A percentile compares a stretch with the other conserved stretches of the same genome.
Evolutionary conservation across 139 green algal genomes (phyloP).

Genomic region (Diplosphaera chodatii): DNA sequence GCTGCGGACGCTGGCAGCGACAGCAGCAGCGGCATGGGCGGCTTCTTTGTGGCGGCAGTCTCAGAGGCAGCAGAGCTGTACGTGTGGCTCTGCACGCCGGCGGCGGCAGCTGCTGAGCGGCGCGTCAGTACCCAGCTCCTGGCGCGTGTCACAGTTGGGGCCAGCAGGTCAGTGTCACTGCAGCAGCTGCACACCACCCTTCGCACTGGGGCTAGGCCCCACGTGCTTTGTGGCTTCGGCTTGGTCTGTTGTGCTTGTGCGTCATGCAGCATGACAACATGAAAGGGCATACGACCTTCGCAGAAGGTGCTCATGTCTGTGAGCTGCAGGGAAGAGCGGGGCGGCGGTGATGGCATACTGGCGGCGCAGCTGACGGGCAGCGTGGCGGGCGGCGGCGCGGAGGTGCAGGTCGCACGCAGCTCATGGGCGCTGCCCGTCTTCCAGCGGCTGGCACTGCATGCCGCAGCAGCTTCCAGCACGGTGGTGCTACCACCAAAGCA

Average conservation of each 20-base stretch:
- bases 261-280: no score
- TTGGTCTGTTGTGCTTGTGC: no score
- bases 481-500: neutral
- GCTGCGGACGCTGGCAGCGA: no score
- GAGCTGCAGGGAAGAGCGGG: neutral
- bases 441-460: neutral
- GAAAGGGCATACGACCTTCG: no score
- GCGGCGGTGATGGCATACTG: neutral
- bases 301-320: no score
- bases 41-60: neutral
- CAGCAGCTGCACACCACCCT: no score
- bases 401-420: neutral
- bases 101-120: no score
- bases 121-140: neutral
- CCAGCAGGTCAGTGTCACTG: neutral
- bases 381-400: no score
- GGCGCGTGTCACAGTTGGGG: neutral
- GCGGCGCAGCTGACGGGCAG: neutral
- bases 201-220: no score
- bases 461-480: neutral
- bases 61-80: neutral
- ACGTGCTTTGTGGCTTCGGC: no score
- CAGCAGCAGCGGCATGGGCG: neutral
- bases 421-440: neutral
- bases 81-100: neutral